Evolutionary conservation across 305 asterid species (phyloP).

Genomic region (Fraxinus floribunda): DNA sequence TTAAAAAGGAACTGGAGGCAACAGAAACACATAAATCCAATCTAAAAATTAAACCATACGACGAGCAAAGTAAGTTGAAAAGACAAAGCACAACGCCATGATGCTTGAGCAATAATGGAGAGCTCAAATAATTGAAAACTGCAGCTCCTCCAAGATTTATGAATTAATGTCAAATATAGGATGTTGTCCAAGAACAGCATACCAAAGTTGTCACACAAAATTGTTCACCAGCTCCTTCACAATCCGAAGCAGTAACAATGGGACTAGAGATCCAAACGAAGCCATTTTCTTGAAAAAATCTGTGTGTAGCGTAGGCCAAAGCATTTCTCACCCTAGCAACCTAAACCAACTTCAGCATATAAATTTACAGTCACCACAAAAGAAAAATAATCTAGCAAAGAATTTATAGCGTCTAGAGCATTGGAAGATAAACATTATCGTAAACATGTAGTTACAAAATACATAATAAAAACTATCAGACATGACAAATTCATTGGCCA

Average conservation of each 20-base stretch:
- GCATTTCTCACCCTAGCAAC: constrained; percentile 97
- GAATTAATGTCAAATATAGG: constrained; percentile 20
- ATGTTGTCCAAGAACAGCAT: constrained; percentile 30
- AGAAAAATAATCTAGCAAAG: background rate
- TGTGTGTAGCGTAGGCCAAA: constrained; percentile 91
- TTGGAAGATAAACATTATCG: constrained; percentile 6
- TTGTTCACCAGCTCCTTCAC: constrained; percentile 99
- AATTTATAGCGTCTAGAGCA: constrained; percentile 8
- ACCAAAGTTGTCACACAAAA: constrained; percentile 98
- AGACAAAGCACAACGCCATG: background rate
- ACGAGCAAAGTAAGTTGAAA: background rate
- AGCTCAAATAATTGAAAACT: background rate
- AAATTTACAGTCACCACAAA: constrained; percentile 1
- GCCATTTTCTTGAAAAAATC: constrained; percentile 90
- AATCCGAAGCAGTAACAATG: constrained; percentile 93
- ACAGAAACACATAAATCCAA: background rate
- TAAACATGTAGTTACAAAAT: constrained; percentile 11
- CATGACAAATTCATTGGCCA: background rate
- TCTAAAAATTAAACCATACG: constrained; percentile 13
- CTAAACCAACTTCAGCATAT: constrained; percentile 40
- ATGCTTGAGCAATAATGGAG: constrained; percentile 8
- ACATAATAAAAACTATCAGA: constrained; percentile 11
- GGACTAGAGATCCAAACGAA: constrained; percentile 98
- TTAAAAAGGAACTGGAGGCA: background rate
- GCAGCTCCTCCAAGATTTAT: constrained; percentile 24